These are phyloP conservation scores for Zarea fungicola DNA, from an alignment of 2,329 filamentous ascomycete genomes.

Conservation along the genomic window DNA sequence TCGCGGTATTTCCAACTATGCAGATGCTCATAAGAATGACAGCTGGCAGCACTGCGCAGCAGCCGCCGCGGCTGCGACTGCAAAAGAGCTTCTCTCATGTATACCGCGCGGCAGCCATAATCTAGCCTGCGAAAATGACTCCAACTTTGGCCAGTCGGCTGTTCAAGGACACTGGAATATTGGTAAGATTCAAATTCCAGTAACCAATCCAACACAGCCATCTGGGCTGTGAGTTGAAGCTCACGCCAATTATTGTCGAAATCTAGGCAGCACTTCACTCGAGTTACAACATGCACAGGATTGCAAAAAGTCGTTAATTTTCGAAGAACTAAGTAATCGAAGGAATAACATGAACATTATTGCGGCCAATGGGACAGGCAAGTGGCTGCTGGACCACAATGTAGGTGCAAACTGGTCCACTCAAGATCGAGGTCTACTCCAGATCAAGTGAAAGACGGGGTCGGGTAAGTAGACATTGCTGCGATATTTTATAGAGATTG, in stretches of 20 bases:
- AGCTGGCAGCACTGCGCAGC: conserved; percentile 21
- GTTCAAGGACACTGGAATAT: too few relatives aligned
- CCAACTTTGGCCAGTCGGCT: too few relatives aligned
- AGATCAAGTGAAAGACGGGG: conserved; percentile 37
- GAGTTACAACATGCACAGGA: too few relatives aligned
- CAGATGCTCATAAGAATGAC: conserved; percentile 24
- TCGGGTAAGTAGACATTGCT: conserved; percentile 37
- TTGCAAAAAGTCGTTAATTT: conserved; percentile 23
- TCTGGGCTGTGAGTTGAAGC: too few relatives aligned
- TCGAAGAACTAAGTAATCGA: conserved; percentile 24
- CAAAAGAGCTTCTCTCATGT: conserved; percentile 9
- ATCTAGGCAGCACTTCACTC: too few relatives aligned
- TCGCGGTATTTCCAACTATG: conserved; percentile 29
- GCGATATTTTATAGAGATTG: conserved; percentile 26
- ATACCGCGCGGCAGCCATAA: background rate
- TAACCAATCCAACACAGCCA: too few relatives aligned
- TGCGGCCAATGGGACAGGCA: conserved; percentile 23
- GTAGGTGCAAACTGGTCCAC: conserved; percentile 21
- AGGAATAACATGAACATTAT: conserved; percentile 17
- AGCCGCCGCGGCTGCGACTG: conserved; percentile 19
- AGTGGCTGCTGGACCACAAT: conserved; percentile 26
- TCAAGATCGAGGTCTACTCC: conserved; percentile 22
- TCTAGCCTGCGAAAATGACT: too few relatives aligned
- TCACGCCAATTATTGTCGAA: too few relatives aligned
- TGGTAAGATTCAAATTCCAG: too few relatives aligned